These are phyloP conservation scores for Diaporthe caulivora DNA, from an alignment of 2,329 filamentous ascomycete species.

Conservation along the genomic window DNA sequence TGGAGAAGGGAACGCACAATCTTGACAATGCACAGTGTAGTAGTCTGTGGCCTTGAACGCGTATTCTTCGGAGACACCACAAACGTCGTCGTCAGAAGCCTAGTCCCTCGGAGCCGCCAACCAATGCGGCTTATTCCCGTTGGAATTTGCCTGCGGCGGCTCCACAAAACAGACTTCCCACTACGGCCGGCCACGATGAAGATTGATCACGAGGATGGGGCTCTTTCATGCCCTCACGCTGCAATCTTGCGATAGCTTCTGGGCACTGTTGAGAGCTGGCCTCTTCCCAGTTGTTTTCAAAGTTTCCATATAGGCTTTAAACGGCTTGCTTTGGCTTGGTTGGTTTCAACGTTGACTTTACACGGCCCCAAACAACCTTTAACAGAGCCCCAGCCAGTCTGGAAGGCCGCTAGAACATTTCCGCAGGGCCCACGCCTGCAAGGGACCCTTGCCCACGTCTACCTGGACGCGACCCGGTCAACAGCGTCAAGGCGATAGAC, in stretches of 20 bases:
- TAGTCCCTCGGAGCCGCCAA: background rate
- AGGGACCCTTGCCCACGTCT: slow-evolving; percentile 16
- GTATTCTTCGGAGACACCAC: background rate
- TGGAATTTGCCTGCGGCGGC: background rate
- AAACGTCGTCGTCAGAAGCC: background rate
- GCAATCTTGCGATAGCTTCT: background rate
- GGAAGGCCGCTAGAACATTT: slow-evolving; percentile 29
- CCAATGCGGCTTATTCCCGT: slow-evolving; percentile 9
- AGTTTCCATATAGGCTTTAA: background rate
- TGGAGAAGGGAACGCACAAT: background rate
- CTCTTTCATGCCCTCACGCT: background rate
- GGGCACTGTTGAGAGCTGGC: background rate
- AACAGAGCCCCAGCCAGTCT: background rate
- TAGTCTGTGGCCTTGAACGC: background rate
- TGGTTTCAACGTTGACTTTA: slow-evolving; percentile 20
- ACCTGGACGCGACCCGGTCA: background rate
- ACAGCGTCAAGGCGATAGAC: background rate
- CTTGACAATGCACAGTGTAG: background rate
- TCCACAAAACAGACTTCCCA: slow-evolving; percentile 24
- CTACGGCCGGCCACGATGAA: background rate
- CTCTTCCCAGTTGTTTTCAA: background rate
- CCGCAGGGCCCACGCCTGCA: background rate
- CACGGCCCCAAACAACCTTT: background rate
- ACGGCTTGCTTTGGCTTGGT: background rate
- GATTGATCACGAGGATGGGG: background rate